Conservation (phyloP, 768 basidiomycete species). For the Vararia minispora region DNA sequence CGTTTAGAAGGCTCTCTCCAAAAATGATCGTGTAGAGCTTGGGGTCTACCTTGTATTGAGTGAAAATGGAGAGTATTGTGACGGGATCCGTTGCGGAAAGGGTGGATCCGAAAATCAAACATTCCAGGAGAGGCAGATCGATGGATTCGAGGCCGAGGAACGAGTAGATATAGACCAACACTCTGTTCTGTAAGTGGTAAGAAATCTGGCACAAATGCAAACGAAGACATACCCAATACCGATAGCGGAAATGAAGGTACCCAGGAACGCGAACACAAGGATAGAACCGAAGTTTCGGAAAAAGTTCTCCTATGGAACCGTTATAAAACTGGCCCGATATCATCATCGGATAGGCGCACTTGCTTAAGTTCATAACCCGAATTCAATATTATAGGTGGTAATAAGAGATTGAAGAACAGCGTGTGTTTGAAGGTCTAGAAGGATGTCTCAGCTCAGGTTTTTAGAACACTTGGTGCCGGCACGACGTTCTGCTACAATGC, state of each 20-base stretch:
- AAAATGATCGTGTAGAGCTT: constrained; percentile 97
- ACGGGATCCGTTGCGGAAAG: constrained; percentile 97
- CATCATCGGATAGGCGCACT: constrained; percentile 29
- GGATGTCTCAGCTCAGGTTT: not conserved
- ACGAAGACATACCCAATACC: constrained; percentile 75
- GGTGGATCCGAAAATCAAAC: constrained; percentile 92
- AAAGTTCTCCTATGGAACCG: constrained; percentile 76
- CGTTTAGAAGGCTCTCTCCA: constrained; percentile 92
- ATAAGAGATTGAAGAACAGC: constrained; percentile 93
- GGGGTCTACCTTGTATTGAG: constrained; percentile 97
- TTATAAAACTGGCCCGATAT: not conserved
- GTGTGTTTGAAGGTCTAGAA: constrained; percentile 90
- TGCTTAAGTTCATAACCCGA: constrained; percentile 98
- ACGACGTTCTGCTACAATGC: too few relatives aligned
- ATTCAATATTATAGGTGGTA: constrained; percentile 96
- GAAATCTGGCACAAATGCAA: constrained; percentile 8
- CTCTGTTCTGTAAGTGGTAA: constrained; percentile 52
- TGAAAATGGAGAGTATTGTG: constrained; percentile 96
- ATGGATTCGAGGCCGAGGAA: constrained; percentile 87
- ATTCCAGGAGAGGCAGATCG: constrained; percentile 80
- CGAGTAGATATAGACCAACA: constrained; percentile 91
- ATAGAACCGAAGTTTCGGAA: constrained; percentile 98
- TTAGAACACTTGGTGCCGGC: not conserved
- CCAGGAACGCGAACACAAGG: constrained; percentile 84
- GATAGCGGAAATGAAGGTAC: constrained; percentile 93